Base-by-base conservation (phyloP, 225 moss, liverwort and hornwort species). In the Marchantia polymorpha region DNA sequence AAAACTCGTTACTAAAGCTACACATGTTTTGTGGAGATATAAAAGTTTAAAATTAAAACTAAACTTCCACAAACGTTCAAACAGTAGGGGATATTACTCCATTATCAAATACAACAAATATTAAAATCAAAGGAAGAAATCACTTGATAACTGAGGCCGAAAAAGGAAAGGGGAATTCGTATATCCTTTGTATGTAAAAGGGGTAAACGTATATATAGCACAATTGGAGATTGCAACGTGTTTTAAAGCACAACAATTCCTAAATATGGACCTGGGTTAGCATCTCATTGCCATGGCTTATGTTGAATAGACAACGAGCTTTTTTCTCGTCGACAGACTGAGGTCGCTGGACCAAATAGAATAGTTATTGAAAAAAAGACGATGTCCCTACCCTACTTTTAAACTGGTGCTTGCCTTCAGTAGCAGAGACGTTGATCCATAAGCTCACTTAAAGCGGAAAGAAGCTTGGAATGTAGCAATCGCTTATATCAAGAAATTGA, bases 1-100 rank as follows among this genome's bases (percentile, higher is more conserved):
- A 66, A 85, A 79, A 47, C 51, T 67, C 70, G 74, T 82, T 82
- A 82, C 78, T 51, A 53, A 53, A 69, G 46, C 78, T 79, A 54
- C 52, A 79, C 16, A 79, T 60, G 13, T 29, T 55, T n/a, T 15
- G 48, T 23, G 50, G 77, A 64, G 8, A 29, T 3, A 71, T 6
- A 51, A 51, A 20, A 69, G 0, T 4, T 20, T n/a, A 2, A 71
- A 49, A 20, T 22, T 48, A 3, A 39, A 69, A 19, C 22, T 22
- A 61, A 61, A 23, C 61, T 23, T 23, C 7, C 22, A 61, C 61
- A 71, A 70, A 4, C 29, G 27, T n/a, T 23, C 10, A 51, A 71
- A 71, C 50, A n/a, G n/a, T 71, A 49, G n/a, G 71, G 31, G 3
- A 17, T 22, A 20, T 48, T 70, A 70, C 47, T 19, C 13, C 20